Base-by-base conservation (phyloP, 1,139 yeast genomes). In the Sugiyamaella grinbergsii region DNA sequence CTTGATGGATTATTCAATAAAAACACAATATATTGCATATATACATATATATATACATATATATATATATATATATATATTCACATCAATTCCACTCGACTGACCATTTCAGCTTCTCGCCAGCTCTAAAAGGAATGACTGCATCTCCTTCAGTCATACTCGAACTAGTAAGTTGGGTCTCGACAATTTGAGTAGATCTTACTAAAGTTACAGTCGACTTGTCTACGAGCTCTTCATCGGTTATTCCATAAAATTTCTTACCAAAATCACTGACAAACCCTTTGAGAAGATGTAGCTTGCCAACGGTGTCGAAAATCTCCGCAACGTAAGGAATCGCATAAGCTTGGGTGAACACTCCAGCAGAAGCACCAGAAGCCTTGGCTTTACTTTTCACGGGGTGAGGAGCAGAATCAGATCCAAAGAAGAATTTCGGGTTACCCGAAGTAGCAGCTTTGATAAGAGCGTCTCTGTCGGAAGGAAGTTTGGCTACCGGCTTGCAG, bases 401-500 rank as follows among this genome's bases (percentile, higher is more conserved):
- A 32, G 98, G 98, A 16, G 98, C 98, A 23, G 96, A 87, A 68
- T 93, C 99, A 2, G 96, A 87, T 4, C 99, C 99, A 64, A 91
- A 91, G 73, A 93, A 89, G 70, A 91, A 94, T 76, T 84, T 91
- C 48, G 95, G 89, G 59, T 85, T 83, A 6, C 98, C 98, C 1
- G 94, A 83, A 8, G 88, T 84, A 2, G 98, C 98, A 31, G 98
- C 98, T 34, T 74, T 77, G 10, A 93, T 78, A 49, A 93, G 72
- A 1, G 96, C 93, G 49, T 81, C 75, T 62, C 86, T 80, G 65
- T 93, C 98, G 26, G 73, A 76, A 23, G 98, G 97, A 36, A 91
- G 74, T 67, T 93, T 93, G 31, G 98, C 98, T 43, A 93, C 98
- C 6, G 98, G 99, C 68, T 94, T 93, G 75, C 99, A 93, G 71